Percentiles rank a stretch among this genome's conserved stretches.
Conservation (phyloP, 1,139 yeast species). For the Taphrina sp. region DNA sequence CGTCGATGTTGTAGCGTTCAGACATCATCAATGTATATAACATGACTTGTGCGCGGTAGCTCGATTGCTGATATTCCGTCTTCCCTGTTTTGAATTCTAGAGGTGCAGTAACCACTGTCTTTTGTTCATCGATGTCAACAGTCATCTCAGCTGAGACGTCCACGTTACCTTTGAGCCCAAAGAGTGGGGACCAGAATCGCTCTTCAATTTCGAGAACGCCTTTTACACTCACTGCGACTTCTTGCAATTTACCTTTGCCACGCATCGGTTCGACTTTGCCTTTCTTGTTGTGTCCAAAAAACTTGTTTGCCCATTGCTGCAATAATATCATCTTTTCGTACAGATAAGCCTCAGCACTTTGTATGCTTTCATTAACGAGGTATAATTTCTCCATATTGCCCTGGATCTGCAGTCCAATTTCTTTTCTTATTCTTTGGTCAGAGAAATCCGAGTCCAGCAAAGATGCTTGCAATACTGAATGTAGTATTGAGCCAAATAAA, state of each 20-base stretch:
- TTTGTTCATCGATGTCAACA: conserved; percentile 39
- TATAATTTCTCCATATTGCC: conserved; percentile 54
- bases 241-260: conserved; percentile 24
- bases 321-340: conserved; percentile 58
- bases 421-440: conserved; percentile 49
- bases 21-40: conserved; percentile 76
- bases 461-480: conserved; percentile 71
- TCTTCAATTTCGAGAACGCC: conserved; percentile 83
- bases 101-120: conserved; percentile 48
- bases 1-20: conserved; percentile 66
- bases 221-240: conserved; percentile 48
- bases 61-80: conserved; percentile 50
- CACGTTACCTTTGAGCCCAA: conserved; percentile 85
- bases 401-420: conserved; percentile 52
- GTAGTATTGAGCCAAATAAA: conserved; percentile 75
- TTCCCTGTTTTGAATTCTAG: conserved; percentile 87
- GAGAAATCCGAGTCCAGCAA: conserved; percentile 51
- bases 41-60: conserved; percentile 85
- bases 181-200: conserved; percentile 84
- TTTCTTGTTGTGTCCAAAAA: conserved; percentile 41
- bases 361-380: conserved; percentile 55
- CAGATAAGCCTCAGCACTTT: conserved; percentile 52
- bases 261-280: conserved; percentile 16
- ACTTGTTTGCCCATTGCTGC: conserved; percentile 60
- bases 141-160: conserved; percentile 80